A percentile compares a stretch with the other conserved stretches of the same genome.
phyloP scores from a whole-genome alignment of 768 basidiomycete genomes.

The Lactarius sanguifluus region DNA sequence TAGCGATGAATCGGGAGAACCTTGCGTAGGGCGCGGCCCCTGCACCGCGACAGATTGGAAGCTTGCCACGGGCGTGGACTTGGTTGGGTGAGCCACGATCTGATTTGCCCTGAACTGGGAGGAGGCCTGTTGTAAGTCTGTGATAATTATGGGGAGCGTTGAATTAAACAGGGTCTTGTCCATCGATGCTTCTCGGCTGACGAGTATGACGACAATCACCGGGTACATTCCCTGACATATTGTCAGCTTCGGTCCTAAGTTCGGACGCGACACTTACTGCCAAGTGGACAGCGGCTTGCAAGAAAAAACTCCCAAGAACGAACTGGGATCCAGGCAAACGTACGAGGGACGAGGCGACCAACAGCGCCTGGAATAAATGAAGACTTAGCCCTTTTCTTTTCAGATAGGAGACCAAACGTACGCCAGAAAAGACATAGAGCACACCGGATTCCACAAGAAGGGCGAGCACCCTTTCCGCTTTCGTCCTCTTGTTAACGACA shows the following conservation, averaged over 20 bases:
- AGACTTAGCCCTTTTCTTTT: neutral
- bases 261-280: neutral
- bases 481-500: neutral
- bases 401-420: neutral
- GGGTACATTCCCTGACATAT: neutral
- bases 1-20: neutral
- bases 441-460: slow-evolving; percentile 4
- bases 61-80: neutral
- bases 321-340: neutral
- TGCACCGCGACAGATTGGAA: neutral
- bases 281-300: neutral
- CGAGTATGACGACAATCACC: neutral
- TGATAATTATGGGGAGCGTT: neutral
- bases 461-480: neutral
- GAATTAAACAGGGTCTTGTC: slow-evolving; percentile 1
- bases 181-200: slow-evolving; percentile 1
- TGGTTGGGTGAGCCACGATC: neutral
- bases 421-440: neutral
- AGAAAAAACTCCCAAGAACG: neutral
- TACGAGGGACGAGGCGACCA: neutral
- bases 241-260: neutral
- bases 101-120: neutral
- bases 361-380: neutral
- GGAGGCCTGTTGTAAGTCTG: neutral
- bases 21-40: neutral